These are phyloP conservation scores for Claviceps sp. DNA, from an alignment of 2,329 filamentous ascomycete species.

Conservation along the genomic window DNA sequence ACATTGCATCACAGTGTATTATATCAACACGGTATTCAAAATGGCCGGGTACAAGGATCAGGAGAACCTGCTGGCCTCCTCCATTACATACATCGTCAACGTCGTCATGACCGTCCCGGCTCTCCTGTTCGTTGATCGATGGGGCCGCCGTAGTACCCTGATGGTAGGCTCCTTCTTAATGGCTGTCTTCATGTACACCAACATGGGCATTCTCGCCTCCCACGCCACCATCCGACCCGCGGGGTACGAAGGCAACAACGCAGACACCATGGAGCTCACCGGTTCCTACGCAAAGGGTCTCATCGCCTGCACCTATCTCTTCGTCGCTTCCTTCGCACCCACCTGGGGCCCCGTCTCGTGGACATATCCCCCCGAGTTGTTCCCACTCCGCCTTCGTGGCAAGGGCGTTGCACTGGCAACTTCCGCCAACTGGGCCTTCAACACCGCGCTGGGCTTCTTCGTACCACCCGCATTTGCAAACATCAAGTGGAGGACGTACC, in stretches of 20 bases:
- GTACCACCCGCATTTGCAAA: slow-evolving; percentile 24
- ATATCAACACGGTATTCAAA: slow-evolving; percentile 35
- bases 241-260: slow-evolving; percentile 30
- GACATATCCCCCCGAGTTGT: slow-evolving; percentile 47
- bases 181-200: slow-evolving; percentile 44
- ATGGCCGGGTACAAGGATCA: slow-evolving; percentile 29
- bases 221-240: slow-evolving; percentile 29
- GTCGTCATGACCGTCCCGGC: slow-evolving; percentile 67
- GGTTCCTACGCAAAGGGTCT: slow-evolving; percentile 41
- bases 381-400: slow-evolving; percentile 33
- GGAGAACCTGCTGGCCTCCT: slow-evolving; percentile 38
- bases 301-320: slow-evolving; percentile 50
- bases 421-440: slow-evolving; percentile 29
- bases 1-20: slow-evolving; percentile 36
- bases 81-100: slow-evolving; percentile 57
- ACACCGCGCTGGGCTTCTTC: slow-evolving; percentile 26
- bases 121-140: slow-evolving; percentile 59
- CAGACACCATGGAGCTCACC: slow-evolving; percentile 33
- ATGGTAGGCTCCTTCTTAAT: slow-evolving; percentile 54
- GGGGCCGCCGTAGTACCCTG: slow-evolving; percentile 59
- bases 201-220: slow-evolving; percentile 36
- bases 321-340: slow-evolving; percentile 36
- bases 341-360: slow-evolving; percentile 37
- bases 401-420: slow-evolving; percentile 41
- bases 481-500: slow-evolving; percentile 37